Conservation (phyloP, 257 asterid species). For the Paulownia fortunei region DNA sequence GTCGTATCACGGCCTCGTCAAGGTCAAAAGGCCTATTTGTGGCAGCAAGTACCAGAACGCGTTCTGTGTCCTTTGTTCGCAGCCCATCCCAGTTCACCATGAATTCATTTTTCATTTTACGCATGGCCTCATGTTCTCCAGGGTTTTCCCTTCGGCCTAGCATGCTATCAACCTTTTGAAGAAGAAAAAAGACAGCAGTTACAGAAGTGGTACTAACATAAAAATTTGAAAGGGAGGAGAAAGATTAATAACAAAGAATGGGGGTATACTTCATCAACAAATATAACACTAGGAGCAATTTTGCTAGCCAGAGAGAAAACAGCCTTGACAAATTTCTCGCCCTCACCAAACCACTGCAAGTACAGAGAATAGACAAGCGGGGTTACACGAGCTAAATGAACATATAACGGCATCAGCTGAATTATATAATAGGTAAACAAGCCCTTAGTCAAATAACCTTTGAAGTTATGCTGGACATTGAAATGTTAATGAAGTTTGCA, state of each 20-base stretch:
- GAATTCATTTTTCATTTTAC: slow-evolving; percentile 97
- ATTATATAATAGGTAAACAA: not conserved
- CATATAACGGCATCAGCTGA: not conserved
- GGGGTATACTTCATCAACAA: slow-evolving; percentile 86
- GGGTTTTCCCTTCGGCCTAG: slow-evolving; percentile 92
- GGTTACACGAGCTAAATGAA: slow-evolving; percentile 29
- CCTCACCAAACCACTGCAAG: slow-evolving; percentile 93
- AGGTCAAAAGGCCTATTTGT: slow-evolving; percentile 98
- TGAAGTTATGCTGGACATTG: slow-evolving; percentile 92
- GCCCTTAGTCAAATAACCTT: slow-evolving; percentile 51
- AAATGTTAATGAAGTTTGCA: slow-evolving; percentile 88
- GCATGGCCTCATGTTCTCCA: slow-evolving; percentile 96
- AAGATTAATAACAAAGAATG: slow-evolving; percentile 9
- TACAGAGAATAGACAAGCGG: slow-evolving; percentile 16
- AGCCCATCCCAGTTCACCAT: slow-evolving; percentile 99
- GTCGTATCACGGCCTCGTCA: slow-evolving; percentile 91
- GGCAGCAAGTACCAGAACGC: slow-evolving; percentile 95
- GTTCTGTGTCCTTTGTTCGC: slow-evolving; percentile 88
- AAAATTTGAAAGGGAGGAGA: not conserved
- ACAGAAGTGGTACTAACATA: not conserved
- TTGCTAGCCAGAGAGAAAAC: slow-evolving; percentile 92
- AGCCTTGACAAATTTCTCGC: slow-evolving; percentile 89
- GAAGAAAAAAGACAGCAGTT: slow-evolving; percentile 14
- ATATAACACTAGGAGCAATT: slow-evolving; percentile 88
- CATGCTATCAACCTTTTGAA: slow-evolving; percentile 89